A percentile compares a stretch with the other conserved stretches of the same genome.
These are phyloP conservation scores for Eutypella sp. DNA, from an alignment of 2,329 filamentous ascomycete genomes.

Conservation along the genomic window DNA sequence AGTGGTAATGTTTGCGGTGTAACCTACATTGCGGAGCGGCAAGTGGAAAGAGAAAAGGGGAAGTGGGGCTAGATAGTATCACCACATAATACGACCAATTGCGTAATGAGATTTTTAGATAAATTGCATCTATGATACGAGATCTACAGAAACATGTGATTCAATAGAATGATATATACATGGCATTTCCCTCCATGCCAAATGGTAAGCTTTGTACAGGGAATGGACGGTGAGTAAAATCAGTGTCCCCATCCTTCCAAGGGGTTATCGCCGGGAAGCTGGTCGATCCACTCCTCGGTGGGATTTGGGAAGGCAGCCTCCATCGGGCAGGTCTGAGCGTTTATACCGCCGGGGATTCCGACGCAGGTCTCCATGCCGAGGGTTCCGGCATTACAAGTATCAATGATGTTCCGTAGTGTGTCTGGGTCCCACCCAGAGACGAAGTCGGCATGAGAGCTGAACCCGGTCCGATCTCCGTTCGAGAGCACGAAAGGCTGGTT, in stretches of 20 bases:
- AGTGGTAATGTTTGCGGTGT: too few species aligned
- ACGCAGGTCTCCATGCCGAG: constrained; percentile 57
- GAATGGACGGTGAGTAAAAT: neutral
- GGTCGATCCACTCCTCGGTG: constrained; percentile 34
- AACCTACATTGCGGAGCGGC: too few species aligned
- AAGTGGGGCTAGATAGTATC: too few species aligned
- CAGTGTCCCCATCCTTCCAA: constrained; percentile 41
- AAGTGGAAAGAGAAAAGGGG: too few species aligned
- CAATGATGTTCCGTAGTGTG: constrained; percentile 60
- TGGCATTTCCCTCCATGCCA: neutral
- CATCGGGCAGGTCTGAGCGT: constrained; percentile 46
- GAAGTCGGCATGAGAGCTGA: constrained; percentile 66
- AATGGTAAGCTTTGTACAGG: neutral
- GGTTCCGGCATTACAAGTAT: constrained; percentile 57
- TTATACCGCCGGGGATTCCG: constrained; percentile 46
- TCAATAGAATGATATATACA: neutral
- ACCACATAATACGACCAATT: too few species aligned
- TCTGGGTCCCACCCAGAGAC: constrained; percentile 64
- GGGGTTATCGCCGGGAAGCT: constrained; percentile 51
- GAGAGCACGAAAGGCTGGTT: constrained; percentile 61
- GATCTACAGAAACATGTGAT: neutral
- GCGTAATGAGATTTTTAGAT: too few species aligned
- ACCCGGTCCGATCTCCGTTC: constrained; percentile 66
- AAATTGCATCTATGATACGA: too few species aligned
- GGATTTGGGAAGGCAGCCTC: constrained; percentile 41